Percentiles rank a stretch among this genome's conserved stretches.
phyloP scores from a whole-genome alignment of 768 basidiomycete genomes.

The Auricularia heimuer region DNA sequence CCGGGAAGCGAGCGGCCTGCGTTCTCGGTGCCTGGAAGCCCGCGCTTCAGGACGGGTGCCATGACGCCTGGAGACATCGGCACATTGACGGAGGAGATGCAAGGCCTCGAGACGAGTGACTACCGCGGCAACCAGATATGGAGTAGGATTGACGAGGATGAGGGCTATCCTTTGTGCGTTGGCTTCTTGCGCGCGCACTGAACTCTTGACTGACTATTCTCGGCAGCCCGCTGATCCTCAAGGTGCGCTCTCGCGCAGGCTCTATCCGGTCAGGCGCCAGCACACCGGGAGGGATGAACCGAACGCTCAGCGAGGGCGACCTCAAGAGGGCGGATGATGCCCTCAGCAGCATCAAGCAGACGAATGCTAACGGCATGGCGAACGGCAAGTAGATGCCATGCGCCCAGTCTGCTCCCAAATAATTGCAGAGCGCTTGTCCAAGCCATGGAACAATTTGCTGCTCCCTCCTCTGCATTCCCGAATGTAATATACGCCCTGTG shows the following conservation, averaged over 20 bases:
- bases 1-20: conserved; percentile 57
- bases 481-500: too few species aligned
- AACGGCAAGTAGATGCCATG: neutral
- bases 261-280: conserved; percentile 68
- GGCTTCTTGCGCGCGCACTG: conserved; percentile 7
- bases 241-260: conserved; percentile 72
- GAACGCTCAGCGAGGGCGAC: conserved; percentile 81
- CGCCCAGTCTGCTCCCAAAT: neutral
- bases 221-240: conserved; percentile 76
- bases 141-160: conserved; percentile 77
- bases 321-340: conserved; percentile 81
- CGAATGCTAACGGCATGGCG: conserved; percentile 12
- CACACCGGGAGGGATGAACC: conserved; percentile 78
- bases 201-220: conserved; percentile 9
- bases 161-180: conserved; percentile 79
- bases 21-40: conserved; percentile 78
- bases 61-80: conserved; percentile 93
- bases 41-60: conserved; percentile 65
- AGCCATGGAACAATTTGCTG: neutral
- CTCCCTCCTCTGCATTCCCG: too few species aligned
- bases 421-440: neutral
- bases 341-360: conserved; percentile 29
- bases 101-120: conserved; percentile 76
- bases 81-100: conserved; percentile 91
- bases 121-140: conserved; percentile 57